Evolutionary conservation across 78 protist species (phyloP).

Genomic region (Anaeramoeba flamelloides): DNA sequence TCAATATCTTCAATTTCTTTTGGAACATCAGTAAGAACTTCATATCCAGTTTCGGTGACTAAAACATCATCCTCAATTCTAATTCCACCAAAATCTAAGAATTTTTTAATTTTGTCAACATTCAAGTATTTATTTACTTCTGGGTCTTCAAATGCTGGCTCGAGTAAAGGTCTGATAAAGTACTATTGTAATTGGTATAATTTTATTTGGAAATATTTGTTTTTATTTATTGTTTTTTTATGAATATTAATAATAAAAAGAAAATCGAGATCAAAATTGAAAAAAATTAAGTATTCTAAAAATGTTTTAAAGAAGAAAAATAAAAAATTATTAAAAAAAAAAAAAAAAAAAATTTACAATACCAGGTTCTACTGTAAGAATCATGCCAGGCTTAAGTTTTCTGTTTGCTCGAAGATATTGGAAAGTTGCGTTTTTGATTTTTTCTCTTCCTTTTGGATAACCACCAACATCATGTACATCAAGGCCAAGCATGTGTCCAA

Average conservation of each 20-base stretch:
- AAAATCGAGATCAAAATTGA: too few species aligned
- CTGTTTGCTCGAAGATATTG: not conserved
- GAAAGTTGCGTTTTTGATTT: not conserved
- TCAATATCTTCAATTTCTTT: constrained; percentile 59
- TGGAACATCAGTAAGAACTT: constrained; percentile 44
- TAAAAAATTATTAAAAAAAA: too few species aligned
- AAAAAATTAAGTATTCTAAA: too few species aligned
- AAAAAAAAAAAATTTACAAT: not conserved
- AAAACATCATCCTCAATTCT: constrained; percentile 75
- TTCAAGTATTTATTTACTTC: constrained; percentile 27
- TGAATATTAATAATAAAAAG: too few species aligned
- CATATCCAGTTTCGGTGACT: constrained; percentile 56
- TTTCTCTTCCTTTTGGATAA: not conserved
- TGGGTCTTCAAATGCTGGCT: constrained; percentile 32
- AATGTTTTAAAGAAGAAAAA: too few species aligned
- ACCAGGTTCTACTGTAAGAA: not conserved
- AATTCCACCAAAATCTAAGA: constrained; percentile 65
- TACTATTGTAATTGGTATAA: too few species aligned
- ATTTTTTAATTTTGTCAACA: constrained; percentile 13
- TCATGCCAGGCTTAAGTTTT: not conserved
- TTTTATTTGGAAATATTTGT: too few species aligned
- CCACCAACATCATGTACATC: not conserved
- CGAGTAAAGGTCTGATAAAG: not conserved
- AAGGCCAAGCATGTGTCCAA: not conserved
- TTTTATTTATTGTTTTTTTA: too few species aligned